A percentile compares a stretch with the other conserved stretches of the same genome.
These are phyloP conservation scores for Silene latifolia DNA, from an alignment of 148 eudicot genomes.

Conservation along the genomic window DNA sequence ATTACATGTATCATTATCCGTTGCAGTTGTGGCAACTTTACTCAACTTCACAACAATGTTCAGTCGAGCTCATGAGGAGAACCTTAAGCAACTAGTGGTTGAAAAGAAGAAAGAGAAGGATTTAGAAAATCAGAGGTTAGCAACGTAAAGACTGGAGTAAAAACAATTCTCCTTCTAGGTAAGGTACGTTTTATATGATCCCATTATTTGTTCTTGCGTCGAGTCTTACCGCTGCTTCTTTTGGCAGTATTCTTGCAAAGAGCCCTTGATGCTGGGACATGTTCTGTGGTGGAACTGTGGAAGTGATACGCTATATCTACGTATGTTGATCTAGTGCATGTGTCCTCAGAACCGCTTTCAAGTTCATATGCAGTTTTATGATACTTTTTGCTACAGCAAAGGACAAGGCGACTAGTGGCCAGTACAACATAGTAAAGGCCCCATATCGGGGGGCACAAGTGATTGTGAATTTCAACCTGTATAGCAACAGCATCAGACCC, in stretches of 20 bases:
- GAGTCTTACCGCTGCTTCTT: background rate
- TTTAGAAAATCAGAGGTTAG: constrained; percentile 38
- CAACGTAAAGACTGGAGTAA: constrained; percentile 19
- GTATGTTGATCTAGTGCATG: too few species aligned
- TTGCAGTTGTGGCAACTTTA: constrained; percentile 66
- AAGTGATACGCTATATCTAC: background rate
- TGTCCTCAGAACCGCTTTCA: background rate
- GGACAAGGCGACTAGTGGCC: background rate
- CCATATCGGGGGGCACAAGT: background rate
- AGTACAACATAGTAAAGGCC: background rate
- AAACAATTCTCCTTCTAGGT: background rate
- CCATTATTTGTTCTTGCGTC: background rate
- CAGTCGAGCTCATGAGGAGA: constrained; percentile 66
- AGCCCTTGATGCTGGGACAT: background rate
- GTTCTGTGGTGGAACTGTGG: background rate
- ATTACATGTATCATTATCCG: constrained; percentile 6
- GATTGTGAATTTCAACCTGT: background rate
- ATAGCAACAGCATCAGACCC: too few species aligned
- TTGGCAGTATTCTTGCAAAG: background rate
- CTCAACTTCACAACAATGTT: constrained; percentile 75
- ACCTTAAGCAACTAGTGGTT: constrained; percentile 61
- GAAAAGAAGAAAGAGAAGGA: constrained; percentile 76
- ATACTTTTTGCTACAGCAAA: background rate
- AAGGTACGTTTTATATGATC: background rate
- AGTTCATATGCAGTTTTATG: background rate